Percentiles rank a stretch among this genome's conserved stretches.
These are phyloP conservation scores for Lactuca saligna DNA, from an alignment of 129 eudicot species.

Conservation along the genomic window DNA sequence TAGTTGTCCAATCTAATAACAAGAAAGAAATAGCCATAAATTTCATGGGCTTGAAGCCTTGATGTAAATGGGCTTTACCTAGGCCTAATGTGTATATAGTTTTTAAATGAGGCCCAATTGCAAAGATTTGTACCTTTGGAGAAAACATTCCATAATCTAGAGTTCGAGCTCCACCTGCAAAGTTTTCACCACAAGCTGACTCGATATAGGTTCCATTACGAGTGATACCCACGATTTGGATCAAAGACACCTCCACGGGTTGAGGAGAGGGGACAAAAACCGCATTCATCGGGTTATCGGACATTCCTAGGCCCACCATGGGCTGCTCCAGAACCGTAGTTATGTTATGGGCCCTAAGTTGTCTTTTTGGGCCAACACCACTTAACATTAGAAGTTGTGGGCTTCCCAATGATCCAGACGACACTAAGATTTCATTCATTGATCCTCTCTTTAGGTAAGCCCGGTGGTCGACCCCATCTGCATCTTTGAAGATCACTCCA, in stretches of 20 bases:
- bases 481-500: slow-evolving; percentile 75
- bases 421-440: slow-evolving; percentile 62
- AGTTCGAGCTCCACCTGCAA: slow-evolving; percentile 39
- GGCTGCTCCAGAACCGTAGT: slow-evolving; percentile 63
- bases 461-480: slow-evolving; percentile 49
- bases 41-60: not conserved
- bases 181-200: slow-evolving; percentile 72
- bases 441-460: slow-evolving; percentile 64
- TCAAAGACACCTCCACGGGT: slow-evolving; percentile 81
- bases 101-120: not conserved
- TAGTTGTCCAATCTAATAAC: slow-evolving; percentile 80
- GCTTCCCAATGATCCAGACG: slow-evolving; percentile 94
- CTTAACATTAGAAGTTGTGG: slow-evolving; percentile 88
- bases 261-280: slow-evolving; percentile 77
- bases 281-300: slow-evolving; percentile 95
- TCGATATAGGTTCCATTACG: slow-evolving; percentile 72
- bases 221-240: slow-evolving; percentile 89
- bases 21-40: not conserved
- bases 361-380: slow-evolving; percentile 73
- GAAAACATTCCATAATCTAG: slow-evolving; percentile 87
- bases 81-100: not conserved
- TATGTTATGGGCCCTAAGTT: slow-evolving; percentile 69
- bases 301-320: slow-evolving; percentile 81
- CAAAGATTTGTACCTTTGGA: slow-evolving; percentile 55
- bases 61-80: not conserved